Evolutionary conservation across 345 rosid genomes (phyloP).

Genomic region (Lepidium aucheri): DNA sequence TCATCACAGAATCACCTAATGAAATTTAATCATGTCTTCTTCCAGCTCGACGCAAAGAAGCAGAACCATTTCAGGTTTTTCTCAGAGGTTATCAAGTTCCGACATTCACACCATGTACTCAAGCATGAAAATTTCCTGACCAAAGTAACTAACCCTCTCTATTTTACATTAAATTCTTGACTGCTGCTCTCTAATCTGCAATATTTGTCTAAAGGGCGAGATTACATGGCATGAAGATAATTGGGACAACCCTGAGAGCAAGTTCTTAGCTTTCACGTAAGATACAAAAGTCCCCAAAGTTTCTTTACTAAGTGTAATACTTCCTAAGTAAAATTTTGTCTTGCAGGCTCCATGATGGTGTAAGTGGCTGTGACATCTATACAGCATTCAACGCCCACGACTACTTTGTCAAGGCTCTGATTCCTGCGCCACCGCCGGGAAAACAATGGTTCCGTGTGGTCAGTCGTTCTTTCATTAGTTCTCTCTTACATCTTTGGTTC

Average conservation of each 20-base stretch:
- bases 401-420: slow-evolving; percentile 48
- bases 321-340: background rate
- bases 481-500: background rate
- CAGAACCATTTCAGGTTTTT: slow-evolving; percentile 68
- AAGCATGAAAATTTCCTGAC: slow-evolving; percentile 54
- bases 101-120: slow-evolving; percentile 41
- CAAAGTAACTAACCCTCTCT: slow-evolving; percentile 35
- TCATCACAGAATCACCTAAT: background rate
- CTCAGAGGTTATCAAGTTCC: slow-evolving; percentile 62
- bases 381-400: slow-evolving; percentile 76
- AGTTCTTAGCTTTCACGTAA: slow-evolving; percentile 93
- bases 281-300: slow-evolving; percentile 10
- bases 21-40: background rate
- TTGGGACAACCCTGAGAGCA: slow-evolving; percentile 83
- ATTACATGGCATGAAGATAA: slow-evolving; percentile 93
- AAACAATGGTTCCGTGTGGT: slow-evolving; percentile 85
- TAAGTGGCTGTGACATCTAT: slow-evolving; percentile 49
- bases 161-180: background rate
- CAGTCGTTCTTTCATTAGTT: slow-evolving; percentile 22
- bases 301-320: background rate
- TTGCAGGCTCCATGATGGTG: slow-evolving; percentile 62
- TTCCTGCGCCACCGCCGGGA: slow-evolving; percentile 51
- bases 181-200: background rate
- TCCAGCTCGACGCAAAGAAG: slow-evolving; percentile 53
- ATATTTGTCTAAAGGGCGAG: slow-evolving; percentile 44